Evolutionary conservation across 208 protist species (phyloP), one percentile per base, ranked within the genome.

Genomic region (Leishmania braziliensis): DNA sequence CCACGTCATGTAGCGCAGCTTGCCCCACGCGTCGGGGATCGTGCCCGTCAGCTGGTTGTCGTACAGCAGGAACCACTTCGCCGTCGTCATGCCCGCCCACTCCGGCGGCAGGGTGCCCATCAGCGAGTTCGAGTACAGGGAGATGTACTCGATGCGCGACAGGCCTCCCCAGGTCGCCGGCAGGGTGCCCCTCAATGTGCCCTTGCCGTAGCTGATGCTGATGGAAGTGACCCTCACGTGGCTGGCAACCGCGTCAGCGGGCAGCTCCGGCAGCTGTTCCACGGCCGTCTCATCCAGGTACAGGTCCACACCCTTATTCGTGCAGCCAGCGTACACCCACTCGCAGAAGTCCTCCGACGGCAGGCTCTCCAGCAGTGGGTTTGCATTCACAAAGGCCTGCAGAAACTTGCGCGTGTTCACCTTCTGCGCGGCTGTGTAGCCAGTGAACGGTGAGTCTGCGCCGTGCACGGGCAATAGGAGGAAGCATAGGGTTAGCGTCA

Each of bases 51-150:
- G 69, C 10, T 73, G 3, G 46, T 73, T 73, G 5, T 51, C 43
- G 46, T 73, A 36, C 43, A 73, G 69, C 69, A 73, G 69, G 29
- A 85, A 29, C 56, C 20, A 66, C 46, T 75, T 56, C 76, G 74
- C 69, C 12, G 75, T 48, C 72, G 46, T 78, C 82, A 80, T 77
- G 0, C 43, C 14, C 2, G 60, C 33, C 82, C 82, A 81, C 71
- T 48, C 65, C 75, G 76, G 43, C 43, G 29, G 77, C 16, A 85
- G 78, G n/a, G 43, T 73, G 33, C 82, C 82, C 29, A 50, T 81
- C 36, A 80, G 48, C 46, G 62, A 66, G 77, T 66, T 73, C 29
- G 66, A 73, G 65, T 29, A 54, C 23, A 73, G 48, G 3, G 66
- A 53, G 53, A 80, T 14, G 65, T 36, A 73, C 39, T 62, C 23